phyloP scores from a whole-genome alignment of 2,329 filamentous ascomycete genomes.

The Phialophora chinensis region DNA sequence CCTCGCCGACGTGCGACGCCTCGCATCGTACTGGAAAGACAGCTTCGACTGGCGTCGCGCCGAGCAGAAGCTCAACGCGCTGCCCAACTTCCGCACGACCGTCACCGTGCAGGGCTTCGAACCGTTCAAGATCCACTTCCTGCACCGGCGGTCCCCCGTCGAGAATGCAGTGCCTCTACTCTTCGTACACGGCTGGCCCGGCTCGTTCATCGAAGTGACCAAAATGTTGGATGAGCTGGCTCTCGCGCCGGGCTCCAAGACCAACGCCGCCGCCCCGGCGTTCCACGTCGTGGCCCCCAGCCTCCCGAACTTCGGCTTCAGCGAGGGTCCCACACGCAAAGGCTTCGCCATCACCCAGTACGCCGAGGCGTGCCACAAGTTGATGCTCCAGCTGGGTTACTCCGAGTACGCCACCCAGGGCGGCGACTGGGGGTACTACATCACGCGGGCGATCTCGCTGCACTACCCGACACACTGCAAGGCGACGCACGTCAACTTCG shows the following conservation, averaged over 20 bases:
- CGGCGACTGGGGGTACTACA: slow-evolving; percentile 72
- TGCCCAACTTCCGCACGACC: slow-evolving; percentile 64
- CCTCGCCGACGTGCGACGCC: slow-evolving; percentile 63
- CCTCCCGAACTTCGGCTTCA: slow-evolving; percentile 64
- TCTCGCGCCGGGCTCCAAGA: neutral
- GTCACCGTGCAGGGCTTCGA: slow-evolving; percentile 33
- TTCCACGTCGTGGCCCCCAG: slow-evolving; percentile 62
- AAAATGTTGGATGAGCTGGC: slow-evolving; percentile 42
- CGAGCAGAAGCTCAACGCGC: slow-evolving; percentile 64
- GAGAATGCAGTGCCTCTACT: slow-evolving; percentile 38
- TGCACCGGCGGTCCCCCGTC: slow-evolving; percentile 42
- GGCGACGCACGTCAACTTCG: slow-evolving; percentile 69
- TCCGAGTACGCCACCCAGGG: slow-evolving; percentile 65
- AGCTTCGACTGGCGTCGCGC: slow-evolving; percentile 66
- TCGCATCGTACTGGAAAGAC: slow-evolving; percentile 63
- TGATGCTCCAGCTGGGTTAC: slow-evolving; percentile 74
- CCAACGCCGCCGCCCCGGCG: slow-evolving; percentile 43
- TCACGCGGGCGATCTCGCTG: slow-evolving; percentile 67
- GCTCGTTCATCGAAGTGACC: slow-evolving; percentile 38
- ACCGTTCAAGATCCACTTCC: slow-evolving; percentile 45
- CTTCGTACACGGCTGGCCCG: slow-evolving; percentile 40
- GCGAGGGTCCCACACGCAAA: slow-evolving; percentile 54
- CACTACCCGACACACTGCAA: slow-evolving; percentile 64
- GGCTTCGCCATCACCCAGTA: slow-evolving; percentile 68
- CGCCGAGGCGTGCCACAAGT: slow-evolving; percentile 67